Evolutionary conservation across 2,329 filamentous ascomycete genomes (phyloP).

Genomic region (Penicillium digitatum): DNA sequence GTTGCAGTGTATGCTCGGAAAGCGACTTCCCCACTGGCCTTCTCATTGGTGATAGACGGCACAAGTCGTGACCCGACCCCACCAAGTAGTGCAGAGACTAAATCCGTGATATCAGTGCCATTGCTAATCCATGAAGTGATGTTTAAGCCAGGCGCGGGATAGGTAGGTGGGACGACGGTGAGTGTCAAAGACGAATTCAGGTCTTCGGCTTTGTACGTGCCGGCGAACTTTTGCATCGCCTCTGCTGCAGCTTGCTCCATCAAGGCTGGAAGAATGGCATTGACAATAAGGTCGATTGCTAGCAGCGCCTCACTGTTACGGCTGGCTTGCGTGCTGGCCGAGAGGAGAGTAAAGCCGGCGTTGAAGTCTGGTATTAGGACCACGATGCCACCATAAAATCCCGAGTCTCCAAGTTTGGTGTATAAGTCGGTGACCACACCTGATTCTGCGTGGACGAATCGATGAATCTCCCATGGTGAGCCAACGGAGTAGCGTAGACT

Average conservation of each 20-base stretch:
- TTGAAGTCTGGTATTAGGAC: constrained; percentile 45
- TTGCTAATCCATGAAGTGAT: constrained; percentile 32
- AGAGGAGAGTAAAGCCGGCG: constrained; percentile 42
- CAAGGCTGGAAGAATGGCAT: constrained; percentile 32
- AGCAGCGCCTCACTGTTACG: constrained; percentile 10
- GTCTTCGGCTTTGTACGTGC: constrained; percentile 27
- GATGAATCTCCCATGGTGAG: constrained; percentile 44
- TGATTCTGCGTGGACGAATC: constrained; percentile 26
- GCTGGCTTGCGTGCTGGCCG: constrained; percentile 28
- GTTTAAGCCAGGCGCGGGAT: constrained; percentile 20
- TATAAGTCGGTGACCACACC: constrained; percentile 34
- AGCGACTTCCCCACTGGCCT: constrained; percentile 15
- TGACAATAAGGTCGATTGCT: constrained; percentile 27
- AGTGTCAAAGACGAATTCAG: constrained; percentile 30
- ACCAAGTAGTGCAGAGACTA: not conserved
- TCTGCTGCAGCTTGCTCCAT: constrained; percentile 30
- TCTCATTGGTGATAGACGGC: constrained; percentile 15
- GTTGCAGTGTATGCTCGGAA: constrained; percentile 18
- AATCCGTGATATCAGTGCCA: constrained; percentile 26
- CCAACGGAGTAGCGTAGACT: constrained; percentile 40
- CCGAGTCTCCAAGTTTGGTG: constrained; percentile 44
- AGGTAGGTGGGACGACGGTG: constrained; percentile 3
- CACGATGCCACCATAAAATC: constrained; percentile 39
- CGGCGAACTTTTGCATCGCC: constrained; percentile 24
- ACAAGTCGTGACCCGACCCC: constrained; percentile 13